Evolutionary conservation across 495 filamentous ascomycete genomes (phyloP).

Genomic region (Penicillium odoratum): DNA sequence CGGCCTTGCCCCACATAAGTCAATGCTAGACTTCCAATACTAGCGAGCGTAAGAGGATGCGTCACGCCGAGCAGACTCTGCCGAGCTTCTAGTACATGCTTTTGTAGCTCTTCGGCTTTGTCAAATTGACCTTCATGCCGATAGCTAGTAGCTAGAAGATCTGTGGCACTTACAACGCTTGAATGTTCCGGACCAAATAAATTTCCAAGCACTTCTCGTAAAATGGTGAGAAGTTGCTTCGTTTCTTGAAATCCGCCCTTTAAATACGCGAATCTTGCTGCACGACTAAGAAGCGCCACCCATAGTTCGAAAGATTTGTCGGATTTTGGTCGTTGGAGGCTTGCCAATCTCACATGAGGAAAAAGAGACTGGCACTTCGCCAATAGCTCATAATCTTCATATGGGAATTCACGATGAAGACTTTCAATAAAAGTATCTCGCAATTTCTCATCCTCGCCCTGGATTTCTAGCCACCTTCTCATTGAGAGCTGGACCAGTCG

Average conservation of each 20-base stretch:
- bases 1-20: background rate
- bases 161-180: too few relatives aligned
- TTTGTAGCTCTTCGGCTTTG: background rate
- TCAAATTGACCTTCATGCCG: background rate
- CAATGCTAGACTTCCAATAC: background rate
- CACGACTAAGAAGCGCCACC: too few relatives aligned
- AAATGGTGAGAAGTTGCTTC: too few relatives aligned
- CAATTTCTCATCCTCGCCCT: constrained; percentile 34
- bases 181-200: too few relatives aligned
- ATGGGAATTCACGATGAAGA: background rate
- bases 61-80: background rate
- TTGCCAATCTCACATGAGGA: too few relatives aligned
- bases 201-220: too few relatives aligned
- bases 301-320: too few relatives aligned
- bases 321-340: too few relatives aligned
- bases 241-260: too few relatives aligned
- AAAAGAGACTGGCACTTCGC: too few relatives aligned
- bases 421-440: constrained; percentile 24
- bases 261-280: too few relatives aligned
- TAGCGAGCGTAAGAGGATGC: background rate
- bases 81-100: background rate
- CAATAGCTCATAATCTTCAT: too few relatives aligned
- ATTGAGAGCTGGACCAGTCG: constrained; percentile 25
- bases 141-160: background rate
- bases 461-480: constrained; percentile 24